phyloP scores from a whole-genome alignment of 164 flowering plant genomes.

The grape (Vitis vinifera) region ASM3070453v1 NC_081817.1:7354501-7355000 shows the following conservation, averaged over 20 bases:
- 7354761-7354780: not conserved
- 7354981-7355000: not conserved
- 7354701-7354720: constrained; percentile 59
- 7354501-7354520: too few species aligned
- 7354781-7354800: not conserved
- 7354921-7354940: constrained; percentile 84
- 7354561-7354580: not conserved
- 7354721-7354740: constrained; percentile 89
- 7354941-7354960: constrained; percentile 85
- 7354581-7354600: constrained; percentile 26
- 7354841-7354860: constrained; percentile 78
- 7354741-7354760: constrained; percentile 15
- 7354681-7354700: constrained; percentile 33
- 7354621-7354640: constrained; percentile 75
- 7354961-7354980: constrained; percentile 3
- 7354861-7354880: constrained; percentile 76
- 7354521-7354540: not conserved
- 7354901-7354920: constrained; percentile 83
- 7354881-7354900: constrained; percentile 74
- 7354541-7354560: not conserved
- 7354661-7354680: constrained; percentile 86
- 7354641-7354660: constrained; percentile 93
- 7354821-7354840: constrained; percentile 37
- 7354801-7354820: not conserved
- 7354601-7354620: constrained; percentile 43